Percentiles rank a stretch among this genome's conserved stretches.
Evolutionary conservation across 805 yeast genomes (phyloP).

Genomic region (Ogataea polymorpha): DNA sequence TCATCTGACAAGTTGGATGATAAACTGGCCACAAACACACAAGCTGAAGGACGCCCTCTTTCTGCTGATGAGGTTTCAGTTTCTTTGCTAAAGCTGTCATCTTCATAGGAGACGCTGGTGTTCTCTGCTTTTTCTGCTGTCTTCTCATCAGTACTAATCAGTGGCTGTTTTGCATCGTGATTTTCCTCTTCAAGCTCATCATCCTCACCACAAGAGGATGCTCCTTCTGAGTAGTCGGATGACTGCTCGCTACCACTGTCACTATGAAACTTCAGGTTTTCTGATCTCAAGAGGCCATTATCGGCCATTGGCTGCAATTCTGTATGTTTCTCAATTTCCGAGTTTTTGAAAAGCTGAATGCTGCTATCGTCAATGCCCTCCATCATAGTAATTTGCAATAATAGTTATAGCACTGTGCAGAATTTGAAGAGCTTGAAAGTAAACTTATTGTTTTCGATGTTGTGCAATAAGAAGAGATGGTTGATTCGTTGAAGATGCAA

Average conservation of each 20-base stretch:
- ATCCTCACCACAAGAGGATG: slow-evolving; percentile 16
- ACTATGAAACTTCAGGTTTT: slow-evolving; percentile 14
- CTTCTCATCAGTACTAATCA: background rate
- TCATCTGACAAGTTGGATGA: slow-evolving; percentile 66
- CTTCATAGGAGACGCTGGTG: slow-evolving; percentile 15
- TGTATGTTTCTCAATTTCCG: slow-evolving; percentile 14
- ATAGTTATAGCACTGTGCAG: background rate
- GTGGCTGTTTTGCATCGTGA: no score
- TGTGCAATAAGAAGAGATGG: background rate
- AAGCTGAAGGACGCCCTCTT: slow-evolving; percentile 72
- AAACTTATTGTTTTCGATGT: background rate
- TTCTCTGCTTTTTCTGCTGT: background rate
- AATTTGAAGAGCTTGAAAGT: background rate
- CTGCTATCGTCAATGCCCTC: slow-evolving; percentile 20
- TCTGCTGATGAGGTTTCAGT: slow-evolving; percentile 20
- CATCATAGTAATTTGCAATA: slow-evolving; percentile 10
- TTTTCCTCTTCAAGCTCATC: slow-evolving; percentile 4
- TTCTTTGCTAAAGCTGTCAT: slow-evolving; percentile 19
- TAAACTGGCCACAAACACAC: slow-evolving; percentile 88
- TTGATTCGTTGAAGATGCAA: background rate
- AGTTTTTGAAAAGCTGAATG: slow-evolving; percentile 16
- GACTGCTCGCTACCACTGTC: slow-evolving; percentile 19
- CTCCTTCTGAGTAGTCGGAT: slow-evolving; percentile 19
- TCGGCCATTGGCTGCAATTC: slow-evolving; percentile 16
- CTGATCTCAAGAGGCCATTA: slow-evolving; percentile 11